Evolutionary conservation across 2,329 filamentous ascomycete species (phyloP), one percentile per base, ranked within the genome.

Genomic region (Aschersonia sp.): DNA sequence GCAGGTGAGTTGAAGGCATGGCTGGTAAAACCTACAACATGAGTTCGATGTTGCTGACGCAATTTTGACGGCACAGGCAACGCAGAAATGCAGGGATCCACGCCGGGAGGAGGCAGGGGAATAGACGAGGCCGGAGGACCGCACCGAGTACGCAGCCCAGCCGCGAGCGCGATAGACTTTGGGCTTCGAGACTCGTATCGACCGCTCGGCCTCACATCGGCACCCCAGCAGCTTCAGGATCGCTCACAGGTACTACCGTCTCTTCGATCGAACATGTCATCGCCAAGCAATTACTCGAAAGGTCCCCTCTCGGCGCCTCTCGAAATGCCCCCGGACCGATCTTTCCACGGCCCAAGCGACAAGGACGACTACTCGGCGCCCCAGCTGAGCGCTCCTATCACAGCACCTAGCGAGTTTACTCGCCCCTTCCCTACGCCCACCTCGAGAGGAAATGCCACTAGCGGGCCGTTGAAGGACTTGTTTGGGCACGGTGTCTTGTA

Each of bases 351-450:
- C 46, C 57, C 63, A 49, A 51, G 61, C 51, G 56, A 59, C 9
- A 61, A 64, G 31, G 61, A 60, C 5, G 72, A 77, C 47, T 77
- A 75, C 57, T 68, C 68, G 9, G 70, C 74, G 56, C 66, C 74
- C 3, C 74, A 77, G 55, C 65, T 78, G 63, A 75, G 70, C 54
- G 72, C 74, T 2, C 74, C 74, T 1, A 74, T 77, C 49, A 68
- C 69, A 3, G 69, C 73, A 3, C 63, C 74, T 0, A 69, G 68
- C 47, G 75, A 78, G 47, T 78, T 77, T 53, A 65, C 67, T 2
- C 69, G 71, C 49, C 67, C 70, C 4, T 66, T 74, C 50, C 68
- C 28, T 6, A 28, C 45, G 35, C 28, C 47, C 10, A 30, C n/a
- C 20, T 29, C 47, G 31, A 40, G 31, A 9, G 10, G 44, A 10